Evolutionary conservation across 345 rosid species (phyloP), one percentile per base, ranked within the genome.

Genomic region (Linum lewisii): DNA sequence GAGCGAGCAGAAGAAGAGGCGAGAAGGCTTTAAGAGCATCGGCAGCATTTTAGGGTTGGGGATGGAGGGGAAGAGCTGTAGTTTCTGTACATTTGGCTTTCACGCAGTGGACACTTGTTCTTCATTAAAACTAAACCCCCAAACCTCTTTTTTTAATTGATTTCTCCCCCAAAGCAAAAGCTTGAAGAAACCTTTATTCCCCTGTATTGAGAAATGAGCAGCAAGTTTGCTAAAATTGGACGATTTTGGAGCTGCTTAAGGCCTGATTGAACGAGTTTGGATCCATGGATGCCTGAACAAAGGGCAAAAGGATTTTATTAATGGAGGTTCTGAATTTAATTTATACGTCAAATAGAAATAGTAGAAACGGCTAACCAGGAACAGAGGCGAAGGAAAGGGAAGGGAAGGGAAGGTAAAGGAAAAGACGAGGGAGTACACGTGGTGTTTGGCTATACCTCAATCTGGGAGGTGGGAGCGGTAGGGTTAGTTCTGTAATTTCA

Each of bases 61-160:
- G 19, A 16, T 54, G 24, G 57, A 11, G 57, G 21, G 14, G 57
- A 21, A 23, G 57, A 54, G 57, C 57, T 2, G 26, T 29, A 18
- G 20, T 57, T 26, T 25, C 60, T 57, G 60, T 57, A 57, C 60
- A 25, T 57, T 57, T 57, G 60, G 60, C 60, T 57, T 19, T 29
- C 38, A 18, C 32, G n/a, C 9, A 20, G 18, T 16, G n/a, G 60
- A 25, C 60, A 57, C 60, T 57, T 26, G 60, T 57, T 4, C 22
- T 22, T 13, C 3, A 22, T 10, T 21, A n/a, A n/a, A n/a, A n/a
- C n/a, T n/a, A n/a, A n/a, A n/a, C n/a, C n/a, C n/a, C n/a, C n/a
- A n/a, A n/a, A n/a, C n/a, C n/a, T n/a, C n/a, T n/a, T n/a, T n/a
- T n/a, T n/a, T n/a, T n/a, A n/a, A n/a, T 52, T 52, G 22, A 52